Conservation (phyloP, 257 asterid genomes). For the Primulina tabacum region DNA sequence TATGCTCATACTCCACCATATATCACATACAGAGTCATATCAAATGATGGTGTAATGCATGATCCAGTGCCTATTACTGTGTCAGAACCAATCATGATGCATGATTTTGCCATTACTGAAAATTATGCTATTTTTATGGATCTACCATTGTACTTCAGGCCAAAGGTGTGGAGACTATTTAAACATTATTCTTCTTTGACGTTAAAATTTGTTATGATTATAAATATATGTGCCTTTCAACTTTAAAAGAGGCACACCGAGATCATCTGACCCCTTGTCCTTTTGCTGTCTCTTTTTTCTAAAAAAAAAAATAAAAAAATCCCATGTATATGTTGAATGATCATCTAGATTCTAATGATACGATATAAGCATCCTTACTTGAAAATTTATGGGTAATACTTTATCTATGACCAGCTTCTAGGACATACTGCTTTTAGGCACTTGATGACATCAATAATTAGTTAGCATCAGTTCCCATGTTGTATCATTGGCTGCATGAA, state of each 20-base stretch:
- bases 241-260: not conserved
- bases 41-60: constrained; percentile 84
- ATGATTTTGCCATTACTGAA: constrained; percentile 98
- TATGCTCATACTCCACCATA: constrained; percentile 72
- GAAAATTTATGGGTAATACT: constrained; percentile 7
- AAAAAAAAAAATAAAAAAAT: too few species aligned
- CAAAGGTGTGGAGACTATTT: constrained; percentile 52
- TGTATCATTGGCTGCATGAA: not conserved
- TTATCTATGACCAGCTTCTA: not conserved
- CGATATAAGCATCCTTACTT: constrained; percentile 8
- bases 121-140: constrained; percentile 93
- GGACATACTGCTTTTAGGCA: not conserved
- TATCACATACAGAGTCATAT: constrained; percentile 85
- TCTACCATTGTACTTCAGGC: constrained; percentile 79
- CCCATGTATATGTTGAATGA: not conserved
- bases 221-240: too few species aligned
- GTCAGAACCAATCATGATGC: constrained; percentile 86
- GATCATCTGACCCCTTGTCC: not conserved
- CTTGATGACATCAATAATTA: not conserved
- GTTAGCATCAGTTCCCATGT: not conserved
- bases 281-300: too few species aligned
- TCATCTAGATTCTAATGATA: not conserved
- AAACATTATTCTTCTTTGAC: constrained; percentile 11
- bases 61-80: constrained; percentile 94
- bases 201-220: not conserved